These are phyloP conservation scores for Penicillium sp. DNA, from an alignment of 2,329 filamentous ascomycete species.

Conservation along the genomic window DNA sequence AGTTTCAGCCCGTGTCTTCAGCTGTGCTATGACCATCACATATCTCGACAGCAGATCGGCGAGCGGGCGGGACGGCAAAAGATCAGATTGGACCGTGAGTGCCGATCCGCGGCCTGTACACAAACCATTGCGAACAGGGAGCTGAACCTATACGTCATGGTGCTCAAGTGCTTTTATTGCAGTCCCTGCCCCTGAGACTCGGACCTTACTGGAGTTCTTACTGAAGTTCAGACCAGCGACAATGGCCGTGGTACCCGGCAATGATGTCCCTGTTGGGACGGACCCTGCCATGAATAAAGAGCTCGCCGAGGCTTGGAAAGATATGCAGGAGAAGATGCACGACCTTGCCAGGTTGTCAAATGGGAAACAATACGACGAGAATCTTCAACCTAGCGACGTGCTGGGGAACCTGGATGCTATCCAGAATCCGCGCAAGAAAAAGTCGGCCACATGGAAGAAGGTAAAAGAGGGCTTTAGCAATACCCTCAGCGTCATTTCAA, in stretches of 20 bases:
- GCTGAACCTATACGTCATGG: not conserved
- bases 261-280: not conserved
- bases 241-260: not conserved
- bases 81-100: not conserved
- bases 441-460: not conserved
- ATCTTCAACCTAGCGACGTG: not conserved
- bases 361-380: not conserved
- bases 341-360: not conserved
- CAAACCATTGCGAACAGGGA: not conserved
- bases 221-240: not conserved
- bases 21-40: not conserved
- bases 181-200: not conserved
- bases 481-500: not conserved
- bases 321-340: not conserved
- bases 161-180: not conserved
- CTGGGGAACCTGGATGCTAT: not conserved
- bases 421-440: not conserved
- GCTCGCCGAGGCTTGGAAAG: not conserved
- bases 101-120: not conserved
- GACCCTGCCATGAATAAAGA: not conserved
- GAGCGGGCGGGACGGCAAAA: not conserved
- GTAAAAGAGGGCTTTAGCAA: not conserved
- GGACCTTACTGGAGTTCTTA: too few species aligned
- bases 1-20: too few species aligned
- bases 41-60: not conserved